Evolutionary conservation across 345 rosid genomes (phyloP).

Genomic region (Rhodamnia argentea): DNA sequence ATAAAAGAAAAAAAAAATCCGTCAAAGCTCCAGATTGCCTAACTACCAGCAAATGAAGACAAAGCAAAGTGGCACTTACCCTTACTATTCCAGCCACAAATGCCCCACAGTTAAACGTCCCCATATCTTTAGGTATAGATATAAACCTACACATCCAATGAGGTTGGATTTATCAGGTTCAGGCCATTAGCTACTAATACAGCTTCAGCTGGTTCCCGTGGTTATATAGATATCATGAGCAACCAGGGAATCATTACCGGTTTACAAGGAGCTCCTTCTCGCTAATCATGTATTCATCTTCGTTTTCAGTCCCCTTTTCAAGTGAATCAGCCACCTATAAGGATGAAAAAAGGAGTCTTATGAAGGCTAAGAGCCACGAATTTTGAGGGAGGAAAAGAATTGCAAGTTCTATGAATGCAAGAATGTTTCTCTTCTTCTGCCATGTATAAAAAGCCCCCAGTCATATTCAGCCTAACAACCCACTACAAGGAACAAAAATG

Average conservation of each 20-base stretch:
- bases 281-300: conserved; percentile 99
- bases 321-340: conserved; percentile 91
- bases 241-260: conserved; percentile 28
- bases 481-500: not conserved
- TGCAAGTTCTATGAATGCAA: not conserved
- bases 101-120: conserved; percentile 98
- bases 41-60: not conserved
- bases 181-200: not conserved
- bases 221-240: not conserved
- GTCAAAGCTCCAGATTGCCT: conserved; percentile 2
- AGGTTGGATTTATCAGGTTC: not conserved
- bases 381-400: not conserved
- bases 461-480: not conserved
- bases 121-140: conserved; percentile 98
- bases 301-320: conserved; percentile 98
- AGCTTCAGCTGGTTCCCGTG: not conserved
- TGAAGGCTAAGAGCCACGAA: not conserved
- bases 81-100: conserved; percentile 97
- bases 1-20: not conserved
- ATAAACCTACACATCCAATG: conserved; percentile 46
- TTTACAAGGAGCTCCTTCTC: conserved; percentile 97
- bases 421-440: not conserved
- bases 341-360: not conserved
- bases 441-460: not conserved
- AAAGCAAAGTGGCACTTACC: conserved; percentile 26